These are phyloP conservation scores for Didymellaceae sp. DNA, from an alignment of 2,329 filamentous ascomycete genomes.

Conservation along the genomic window DNA sequence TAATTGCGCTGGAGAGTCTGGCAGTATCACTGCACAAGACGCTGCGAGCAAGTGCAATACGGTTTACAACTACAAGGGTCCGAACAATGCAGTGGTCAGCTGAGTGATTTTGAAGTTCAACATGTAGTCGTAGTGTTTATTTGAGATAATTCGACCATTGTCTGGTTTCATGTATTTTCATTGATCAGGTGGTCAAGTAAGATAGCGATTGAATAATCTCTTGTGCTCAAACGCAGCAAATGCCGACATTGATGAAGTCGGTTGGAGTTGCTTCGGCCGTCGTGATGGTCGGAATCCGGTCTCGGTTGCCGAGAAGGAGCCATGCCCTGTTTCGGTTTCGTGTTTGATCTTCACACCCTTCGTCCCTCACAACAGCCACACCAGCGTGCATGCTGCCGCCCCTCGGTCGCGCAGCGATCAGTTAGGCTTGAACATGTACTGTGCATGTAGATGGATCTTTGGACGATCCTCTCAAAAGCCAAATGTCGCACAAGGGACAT, in stretches of 20 bases:
- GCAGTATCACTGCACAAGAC: constrained; percentile 23
- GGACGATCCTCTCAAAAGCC: no score
- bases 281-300: not conserved
- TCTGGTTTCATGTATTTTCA: no score
- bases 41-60: constrained; percentile 34
- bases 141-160: no score
- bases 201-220: no score
- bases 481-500: no score
- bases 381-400: not conserved
- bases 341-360: constrained; percentile 15
- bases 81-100: constrained; percentile 2
- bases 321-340: constrained; percentile 8
- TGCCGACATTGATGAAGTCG: not conserved
- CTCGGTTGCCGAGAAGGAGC: constrained; percentile 9
- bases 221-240: not conserved
- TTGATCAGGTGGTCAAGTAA: no score
- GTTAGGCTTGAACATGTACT: no score
- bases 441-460: no score
- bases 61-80: constrained; percentile 31
- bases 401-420: not conserved
- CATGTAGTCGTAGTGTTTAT: no score
- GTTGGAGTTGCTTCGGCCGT: not conserved
- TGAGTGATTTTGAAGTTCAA: no score
- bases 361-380: constrained; percentile 11
- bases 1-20: constrained; percentile 30